Conservation (phyloP, 2,329 filamentous ascomycete genomes). For the Dactylonectria estremocensis region DNA sequence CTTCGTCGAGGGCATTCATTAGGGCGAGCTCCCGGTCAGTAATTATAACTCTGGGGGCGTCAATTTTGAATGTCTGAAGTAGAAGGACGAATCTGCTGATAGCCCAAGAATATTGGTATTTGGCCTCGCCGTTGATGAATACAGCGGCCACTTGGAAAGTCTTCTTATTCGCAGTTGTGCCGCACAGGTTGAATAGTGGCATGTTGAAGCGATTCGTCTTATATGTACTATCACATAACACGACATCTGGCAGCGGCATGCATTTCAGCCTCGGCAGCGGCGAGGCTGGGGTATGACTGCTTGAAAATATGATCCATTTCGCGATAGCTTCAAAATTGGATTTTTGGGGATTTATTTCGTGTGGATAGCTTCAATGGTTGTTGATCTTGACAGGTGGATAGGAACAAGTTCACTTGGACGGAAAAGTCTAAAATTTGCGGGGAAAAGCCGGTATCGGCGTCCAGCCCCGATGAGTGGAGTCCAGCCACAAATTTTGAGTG, state of each 20-base stretch:
- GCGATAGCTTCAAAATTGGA: not conserved
- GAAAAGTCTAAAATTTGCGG: not conserved
- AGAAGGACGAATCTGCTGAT: not conserved
- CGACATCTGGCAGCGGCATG: not conserved
- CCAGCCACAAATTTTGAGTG: conserved; percentile 32
- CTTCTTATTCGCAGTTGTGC: not conserved
- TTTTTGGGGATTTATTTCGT: not conserved
- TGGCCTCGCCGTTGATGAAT: not conserved
- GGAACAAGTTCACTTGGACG: too few species aligned
- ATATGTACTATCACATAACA: not conserved
- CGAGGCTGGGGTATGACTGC: too few species aligned
- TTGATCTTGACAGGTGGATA: not conserved
- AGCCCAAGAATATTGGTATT: not conserved
- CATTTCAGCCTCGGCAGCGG: not conserved
- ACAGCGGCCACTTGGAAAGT: not conserved
- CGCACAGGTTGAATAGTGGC: not conserved
- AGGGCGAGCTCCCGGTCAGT: not conserved
- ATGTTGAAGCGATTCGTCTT: not conserved
- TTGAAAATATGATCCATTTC: not conserved
- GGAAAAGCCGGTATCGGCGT: not conserved
- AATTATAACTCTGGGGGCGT: not conserved
- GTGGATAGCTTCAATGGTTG: not conserved
- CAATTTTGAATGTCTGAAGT: not conserved
- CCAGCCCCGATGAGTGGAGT: not conserved
- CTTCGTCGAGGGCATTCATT: too few species aligned